phyloP scores from a whole-genome alignment of 31 red algal genomes.

The Odonthalia washingtoniensis region DNA sequence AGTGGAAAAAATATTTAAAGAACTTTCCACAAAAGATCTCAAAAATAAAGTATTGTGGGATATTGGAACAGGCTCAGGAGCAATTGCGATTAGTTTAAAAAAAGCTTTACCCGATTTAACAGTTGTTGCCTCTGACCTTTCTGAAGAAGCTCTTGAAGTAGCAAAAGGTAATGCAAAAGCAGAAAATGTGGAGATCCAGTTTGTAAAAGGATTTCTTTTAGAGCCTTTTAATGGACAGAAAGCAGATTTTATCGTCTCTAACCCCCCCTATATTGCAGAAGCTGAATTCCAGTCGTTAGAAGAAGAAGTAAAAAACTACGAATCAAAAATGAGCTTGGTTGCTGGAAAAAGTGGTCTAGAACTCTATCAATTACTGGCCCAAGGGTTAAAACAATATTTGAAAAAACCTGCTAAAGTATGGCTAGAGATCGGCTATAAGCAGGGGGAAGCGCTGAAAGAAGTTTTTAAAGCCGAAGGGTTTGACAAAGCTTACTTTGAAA shows the following conservation, averaged over 20 bases:
- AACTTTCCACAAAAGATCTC: constrained; percentile 3
- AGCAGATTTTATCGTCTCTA: constrained; percentile 1
- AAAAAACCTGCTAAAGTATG: neutral
- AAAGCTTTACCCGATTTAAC: neutral
- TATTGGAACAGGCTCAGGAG: constrained; percentile 5
- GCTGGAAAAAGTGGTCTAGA: constrained; percentile 1
- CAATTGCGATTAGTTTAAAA: constrained; percentile 1
- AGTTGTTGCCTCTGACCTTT: neutral
- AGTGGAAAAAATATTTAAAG: constrained; percentile 7
- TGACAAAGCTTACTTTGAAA: constrained; percentile 1
- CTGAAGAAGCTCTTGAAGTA: constrained; percentile 4
- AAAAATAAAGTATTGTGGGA: neutral
- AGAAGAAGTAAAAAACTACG: neutral
- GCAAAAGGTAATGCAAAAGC: constrained; percentile 16
- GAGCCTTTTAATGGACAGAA: neutral
- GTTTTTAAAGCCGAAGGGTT: neutral
- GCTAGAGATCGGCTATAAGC: constrained; percentile 17
- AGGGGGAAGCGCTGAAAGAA: constrained; percentile 2
- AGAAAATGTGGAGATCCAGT: neutral
- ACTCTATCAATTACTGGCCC: neutral
- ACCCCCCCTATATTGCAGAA: constrained; percentile 6
- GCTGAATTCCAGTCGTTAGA: neutral
- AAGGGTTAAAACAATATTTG: neutral
- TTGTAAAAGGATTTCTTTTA: neutral
- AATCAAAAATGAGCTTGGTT: constrained; percentile 6